Conservation (phyloP, 371 early-diverging fungal species). For the Mucor circinelloides region DNA sequence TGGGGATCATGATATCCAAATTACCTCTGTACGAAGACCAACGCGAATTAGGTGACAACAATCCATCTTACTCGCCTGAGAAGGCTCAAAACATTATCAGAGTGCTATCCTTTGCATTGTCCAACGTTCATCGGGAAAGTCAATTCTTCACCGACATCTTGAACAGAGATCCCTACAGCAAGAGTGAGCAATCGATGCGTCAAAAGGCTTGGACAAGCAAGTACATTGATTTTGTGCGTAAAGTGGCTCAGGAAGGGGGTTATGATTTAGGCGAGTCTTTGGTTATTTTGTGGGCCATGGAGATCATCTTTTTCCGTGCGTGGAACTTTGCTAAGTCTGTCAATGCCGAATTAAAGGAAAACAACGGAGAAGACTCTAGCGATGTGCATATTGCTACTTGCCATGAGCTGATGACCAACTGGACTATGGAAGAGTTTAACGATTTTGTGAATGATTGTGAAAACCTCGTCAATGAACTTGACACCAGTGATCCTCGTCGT, state of each 20-base stretch:
- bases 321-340: conserved; percentile 22
- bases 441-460: conserved; percentile 27
- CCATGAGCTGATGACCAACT: conserved; percentile 24
- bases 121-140: conserved; percentile 30
- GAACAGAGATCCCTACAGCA: conserved; percentile 4
- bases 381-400: conserved; percentile 18
- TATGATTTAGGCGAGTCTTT: conserved; percentile 31
- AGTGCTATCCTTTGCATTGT: conserved; percentile 23
- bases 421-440: conserved; percentile 25
- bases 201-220: conserved; percentile 21
- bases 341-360: neutral
- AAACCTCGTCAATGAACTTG: conserved; percentile 14
- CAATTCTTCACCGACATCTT: conserved; percentile 30
- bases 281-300: conserved; percentile 34
- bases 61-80: conserved; percentile 8
- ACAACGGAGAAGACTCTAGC: neutral
- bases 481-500: conserved; percentile 11
- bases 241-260: conserved; percentile 23
- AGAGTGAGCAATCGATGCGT: neutral
- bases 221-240: conserved; percentile 30
- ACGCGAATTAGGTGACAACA: conserved; percentile 22
- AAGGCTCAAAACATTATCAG: conserved; percentile 17
- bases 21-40: conserved; percentile 21
- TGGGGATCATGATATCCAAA: conserved; percentile 28
- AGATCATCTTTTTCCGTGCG: conserved; percentile 24